Percentiles rank a stretch among this genome's conserved stretches.
Evolutionary conservation across 2,329 filamentous ascomycete genomes (phyloP).

Genomic region (Ceratocystis huliohia): DNA sequence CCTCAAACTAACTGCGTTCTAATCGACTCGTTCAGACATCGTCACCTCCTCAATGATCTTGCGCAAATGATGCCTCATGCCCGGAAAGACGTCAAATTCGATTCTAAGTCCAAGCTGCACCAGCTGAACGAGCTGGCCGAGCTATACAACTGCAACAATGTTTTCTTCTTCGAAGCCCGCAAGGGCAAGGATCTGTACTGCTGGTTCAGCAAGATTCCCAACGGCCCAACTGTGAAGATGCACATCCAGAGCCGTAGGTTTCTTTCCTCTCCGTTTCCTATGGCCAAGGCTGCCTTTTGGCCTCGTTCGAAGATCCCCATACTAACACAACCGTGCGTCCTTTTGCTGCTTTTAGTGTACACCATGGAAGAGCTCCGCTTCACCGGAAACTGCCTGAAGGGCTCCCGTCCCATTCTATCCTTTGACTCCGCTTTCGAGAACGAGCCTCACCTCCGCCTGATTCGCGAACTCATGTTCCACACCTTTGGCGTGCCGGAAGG

Average conservation of each 20-base stretch:
- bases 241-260: constrained; percentile 62
- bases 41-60: constrained; percentile 84
- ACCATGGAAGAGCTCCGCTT: constrained; percentile 97
- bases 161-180: constrained; percentile 87
- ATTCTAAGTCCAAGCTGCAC: constrained; percentile 82
- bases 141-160: constrained; percentile 86
- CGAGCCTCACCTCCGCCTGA: constrained; percentile 64
- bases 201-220: constrained; percentile 85
- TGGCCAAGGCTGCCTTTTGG: background rate
- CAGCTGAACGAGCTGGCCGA: constrained; percentile 64
- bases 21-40: constrained; percentile 48
- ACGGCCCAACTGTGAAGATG: constrained; percentile 48
- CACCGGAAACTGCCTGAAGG: constrained; percentile 91
- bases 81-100: constrained; percentile 90
- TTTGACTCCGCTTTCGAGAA: constrained; percentile 82
- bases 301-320: background rate
- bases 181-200: constrained; percentile 92
- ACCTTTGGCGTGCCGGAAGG: constrained; percentile 86
- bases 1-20: background rate
- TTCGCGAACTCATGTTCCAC: constrained; percentile 83
- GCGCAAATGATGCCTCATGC: constrained; percentile 80
- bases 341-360: constrained; percentile 46
- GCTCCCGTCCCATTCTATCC: constrained; percentile 76
- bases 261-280: background rate
- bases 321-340: background rate